Conservation (phyloP, 2,329 filamentous ascomycete species). For the Exutisphaerella laricina region DNA sequence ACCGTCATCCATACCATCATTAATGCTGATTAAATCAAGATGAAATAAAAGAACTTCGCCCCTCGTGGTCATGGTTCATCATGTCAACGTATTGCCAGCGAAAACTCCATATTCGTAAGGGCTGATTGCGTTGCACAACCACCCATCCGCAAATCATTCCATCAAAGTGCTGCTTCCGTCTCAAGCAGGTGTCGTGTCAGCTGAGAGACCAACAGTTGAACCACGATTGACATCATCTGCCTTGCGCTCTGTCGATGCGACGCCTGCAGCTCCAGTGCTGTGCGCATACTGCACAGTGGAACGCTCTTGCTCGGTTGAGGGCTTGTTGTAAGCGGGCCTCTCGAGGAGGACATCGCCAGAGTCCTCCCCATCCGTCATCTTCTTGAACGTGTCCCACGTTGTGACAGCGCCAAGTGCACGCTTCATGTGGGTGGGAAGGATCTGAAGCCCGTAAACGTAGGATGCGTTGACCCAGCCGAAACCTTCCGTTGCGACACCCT, state of each 20-base stretch:
- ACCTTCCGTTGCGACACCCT: constrained; percentile 90
- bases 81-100: no score
- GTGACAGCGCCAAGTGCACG: constrained; percentile 84
- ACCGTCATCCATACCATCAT: constrained; percentile 1
- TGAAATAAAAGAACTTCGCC: no score
- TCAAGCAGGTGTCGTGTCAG: neutral
- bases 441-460: constrained; percentile 87
- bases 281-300: constrained; percentile 16
- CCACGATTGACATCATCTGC: constrained; percentile 15
- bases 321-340: neutral
- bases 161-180: constrained; percentile 4
- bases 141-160: no score
- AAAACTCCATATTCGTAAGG: no score
- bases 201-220: constrained; percentile 1
- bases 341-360: constrained; percentile 7
- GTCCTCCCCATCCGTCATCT: constrained; percentile 40
- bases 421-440: constrained; percentile 82
- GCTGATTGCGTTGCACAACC: no score
- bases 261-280: neutral
- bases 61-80: no score
- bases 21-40: no score
- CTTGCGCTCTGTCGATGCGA: neutral
- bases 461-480: constrained; percentile 99
- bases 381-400: constrained; percentile 75
- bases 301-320: constrained; percentile 13